phyloP scores from a whole-genome alignment of 352 stramenopile genomes.

The Globisporangium spinosum region DNA sequence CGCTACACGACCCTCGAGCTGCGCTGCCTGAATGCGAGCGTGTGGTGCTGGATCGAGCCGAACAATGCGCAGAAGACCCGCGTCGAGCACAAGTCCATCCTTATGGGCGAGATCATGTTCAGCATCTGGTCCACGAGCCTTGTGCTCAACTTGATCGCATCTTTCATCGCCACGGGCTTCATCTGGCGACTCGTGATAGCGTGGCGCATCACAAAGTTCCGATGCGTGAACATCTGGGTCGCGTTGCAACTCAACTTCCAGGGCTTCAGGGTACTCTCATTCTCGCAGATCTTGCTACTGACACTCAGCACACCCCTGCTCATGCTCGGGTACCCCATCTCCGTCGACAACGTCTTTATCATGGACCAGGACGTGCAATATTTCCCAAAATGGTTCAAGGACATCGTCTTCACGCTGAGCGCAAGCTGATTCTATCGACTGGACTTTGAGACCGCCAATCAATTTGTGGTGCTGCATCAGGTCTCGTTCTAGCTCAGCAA shows the following conservation, averaged over 20 bases:
- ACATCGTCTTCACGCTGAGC: constrained; percentile 28
- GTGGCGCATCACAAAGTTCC: constrained; percentile 24
- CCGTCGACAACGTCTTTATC: constrained; percentile 30
- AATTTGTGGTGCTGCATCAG: constrained; percentile 19
- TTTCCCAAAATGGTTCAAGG: constrained; percentile 24
- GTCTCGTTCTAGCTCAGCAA: constrained; percentile 25
- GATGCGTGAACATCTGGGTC: constrained; percentile 27
- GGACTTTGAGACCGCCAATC: constrained; percentile 27
- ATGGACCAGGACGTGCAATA: constrained; percentile 7
- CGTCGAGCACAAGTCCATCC: constrained; percentile 22
- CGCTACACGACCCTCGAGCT: constrained; percentile 36
- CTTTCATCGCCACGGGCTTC: constrained; percentile 26
- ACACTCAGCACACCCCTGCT: constrained; percentile 27
- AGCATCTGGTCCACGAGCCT: constrained; percentile 42
- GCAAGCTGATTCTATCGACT: constrained; percentile 31
- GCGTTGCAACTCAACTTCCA: constrained; percentile 36
- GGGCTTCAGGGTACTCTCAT: constrained; percentile 30
- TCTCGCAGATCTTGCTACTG: constrained; percentile 27
- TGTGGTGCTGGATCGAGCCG: constrained; percentile 38
- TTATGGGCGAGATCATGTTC: constrained; percentile 30
- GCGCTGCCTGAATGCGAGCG: constrained; percentile 33
- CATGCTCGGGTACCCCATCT: constrained; percentile 30
- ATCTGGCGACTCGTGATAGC: constrained; percentile 21
- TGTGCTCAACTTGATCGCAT: constrained; percentile 32
- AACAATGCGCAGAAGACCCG: constrained; percentile 20